Conservation (phyloP, 768 basidiomycete species). For the Pleurotus salmoneostramineus region DNA sequence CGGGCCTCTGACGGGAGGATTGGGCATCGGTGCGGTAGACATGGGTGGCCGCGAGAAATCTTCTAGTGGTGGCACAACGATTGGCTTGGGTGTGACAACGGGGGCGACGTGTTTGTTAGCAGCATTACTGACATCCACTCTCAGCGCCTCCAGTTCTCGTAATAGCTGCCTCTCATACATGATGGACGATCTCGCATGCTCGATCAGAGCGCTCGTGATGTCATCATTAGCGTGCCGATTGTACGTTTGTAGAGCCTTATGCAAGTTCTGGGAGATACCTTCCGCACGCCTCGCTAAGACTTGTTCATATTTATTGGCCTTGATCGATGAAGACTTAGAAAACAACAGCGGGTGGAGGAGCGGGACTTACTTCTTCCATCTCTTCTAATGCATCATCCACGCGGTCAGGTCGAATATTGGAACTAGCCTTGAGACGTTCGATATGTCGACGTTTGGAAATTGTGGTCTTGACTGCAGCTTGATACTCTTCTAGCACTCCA, state of each 20-base stretch:
- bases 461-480: conserved; percentile 86
- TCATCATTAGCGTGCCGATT: conserved; percentile 88
- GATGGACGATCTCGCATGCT: conserved; percentile 88
- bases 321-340: conserved; percentile 10
- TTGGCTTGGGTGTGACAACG: conserved; percentile 52
- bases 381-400: conserved; percentile 93
- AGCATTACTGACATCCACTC: conserved; percentile 60
- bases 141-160: conserved; percentile 82
- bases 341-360: background rate
- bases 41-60: conserved; percentile 40
- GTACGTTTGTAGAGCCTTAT: conserved; percentile 80
- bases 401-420: conserved; percentile 78
- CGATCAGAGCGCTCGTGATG: conserved; percentile 83
- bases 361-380: conserved; percentile 72
- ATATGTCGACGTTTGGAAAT: conserved; percentile 92
- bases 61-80: conserved; percentile 59
- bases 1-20: background rate
- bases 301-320: conserved; percentile 92
- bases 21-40: conserved; percentile 4
- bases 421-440: conserved; percentile 82
- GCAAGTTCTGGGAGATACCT: conserved; percentile 92
- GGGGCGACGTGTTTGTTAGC: conserved; percentile 59
- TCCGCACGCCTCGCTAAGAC: conserved; percentile 80
- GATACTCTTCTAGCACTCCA: conserved; percentile 90
- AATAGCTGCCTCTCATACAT: conserved; percentile 89